These are phyloP conservation scores for Globisporangium mamillatum DNA, from an alignment of 352 stramenopile species.

Conservation along the genomic window DNA sequence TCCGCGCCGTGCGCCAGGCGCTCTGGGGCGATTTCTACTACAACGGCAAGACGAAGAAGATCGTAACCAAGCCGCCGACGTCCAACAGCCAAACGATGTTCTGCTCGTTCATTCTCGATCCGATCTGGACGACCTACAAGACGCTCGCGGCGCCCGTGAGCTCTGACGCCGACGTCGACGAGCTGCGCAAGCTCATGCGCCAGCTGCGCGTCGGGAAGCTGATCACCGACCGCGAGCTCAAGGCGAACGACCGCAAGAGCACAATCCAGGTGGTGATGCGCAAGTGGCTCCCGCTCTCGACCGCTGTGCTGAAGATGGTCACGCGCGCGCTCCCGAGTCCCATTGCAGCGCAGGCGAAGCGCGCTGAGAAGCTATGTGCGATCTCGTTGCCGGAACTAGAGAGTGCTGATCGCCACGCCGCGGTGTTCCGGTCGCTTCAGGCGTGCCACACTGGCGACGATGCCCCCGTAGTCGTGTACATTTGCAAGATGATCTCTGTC, in stretches of 20 bases:
- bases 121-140: conserved; percentile 89
- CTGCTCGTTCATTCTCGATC: conserved; percentile 89
- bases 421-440: conserved; percentile 52
- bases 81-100: conserved; percentile 88
- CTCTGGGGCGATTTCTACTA: conserved; percentile 93
- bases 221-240: conserved; percentile 69
- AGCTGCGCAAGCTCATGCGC: conserved; percentile 58
- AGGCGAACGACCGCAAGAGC: conserved; percentile 60
- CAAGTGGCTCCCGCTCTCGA: conserved; percentile 87
- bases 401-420: conserved; percentile 28
- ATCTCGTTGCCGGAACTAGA: conserved; percentile 29
- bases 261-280: conserved; percentile 77
- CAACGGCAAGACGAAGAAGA: conserved; percentile 90
- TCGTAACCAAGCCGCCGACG: conserved; percentile 73
- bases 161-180: conserved; percentile 46
- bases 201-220: conserved; percentile 67
- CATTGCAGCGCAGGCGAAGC: conserved; percentile 59
- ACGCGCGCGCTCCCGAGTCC: conserved; percentile 82
- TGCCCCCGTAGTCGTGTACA: conserved; percentile 84
- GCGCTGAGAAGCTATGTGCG: conserved; percentile 69
- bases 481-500: conserved; percentile 93
- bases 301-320: conserved; percentile 89
- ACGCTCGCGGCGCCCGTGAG: conserved; percentile 40
- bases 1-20: conserved; percentile 61
- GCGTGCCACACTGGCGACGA: conserved; percentile 51